Conservation (phyloP, 768 basidiomycete genomes). For the Amyloporia xantha region DNA sequence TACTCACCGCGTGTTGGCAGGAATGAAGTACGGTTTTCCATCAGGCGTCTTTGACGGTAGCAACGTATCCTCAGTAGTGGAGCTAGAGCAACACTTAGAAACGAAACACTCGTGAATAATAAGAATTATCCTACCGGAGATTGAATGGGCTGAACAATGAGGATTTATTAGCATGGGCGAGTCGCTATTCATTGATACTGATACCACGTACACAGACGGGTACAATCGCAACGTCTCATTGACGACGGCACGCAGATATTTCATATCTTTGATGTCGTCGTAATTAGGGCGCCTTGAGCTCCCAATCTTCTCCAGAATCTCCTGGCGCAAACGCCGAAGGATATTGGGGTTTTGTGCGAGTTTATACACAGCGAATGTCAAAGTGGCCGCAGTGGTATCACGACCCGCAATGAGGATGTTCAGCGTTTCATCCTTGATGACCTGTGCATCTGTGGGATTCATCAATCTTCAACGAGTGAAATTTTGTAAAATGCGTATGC, state of each 20-base stretch:
- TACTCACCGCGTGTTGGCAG: conserved; percentile 13
- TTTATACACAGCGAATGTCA: conserved; percentile 27
- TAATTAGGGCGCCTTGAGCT: conserved; percentile 19
- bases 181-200: too few relatives aligned
- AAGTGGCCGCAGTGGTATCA: conserved; percentile 31
- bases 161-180: too few relatives aligned
- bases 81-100: too few relatives aligned
- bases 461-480: not conserved
- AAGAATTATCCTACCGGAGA: conserved; percentile 26
- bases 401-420: conserved; percentile 27
- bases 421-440: conserved; percentile 24
- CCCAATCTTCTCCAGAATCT: conserved; percentile 25
- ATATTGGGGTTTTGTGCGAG: conserved; percentile 25
- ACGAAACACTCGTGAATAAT: too few relatives aligned
- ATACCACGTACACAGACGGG: conserved; percentile 25
- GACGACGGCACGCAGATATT: conserved; percentile 24
- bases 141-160: conserved; percentile 30
- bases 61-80: conserved; percentile 8
- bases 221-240: conserved; percentile 27
- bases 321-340: conserved; percentile 21
- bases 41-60: conserved; percentile 12
- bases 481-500: not conserved
- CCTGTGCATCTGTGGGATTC: conserved; percentile 16
- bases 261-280: conserved; percentile 27
- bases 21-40: conserved; percentile 17